These are phyloP conservation scores for Pythium rishiriense DNA, from an alignment of 352 stramenopile genomes.

Conservation along the genomic window DNA sequence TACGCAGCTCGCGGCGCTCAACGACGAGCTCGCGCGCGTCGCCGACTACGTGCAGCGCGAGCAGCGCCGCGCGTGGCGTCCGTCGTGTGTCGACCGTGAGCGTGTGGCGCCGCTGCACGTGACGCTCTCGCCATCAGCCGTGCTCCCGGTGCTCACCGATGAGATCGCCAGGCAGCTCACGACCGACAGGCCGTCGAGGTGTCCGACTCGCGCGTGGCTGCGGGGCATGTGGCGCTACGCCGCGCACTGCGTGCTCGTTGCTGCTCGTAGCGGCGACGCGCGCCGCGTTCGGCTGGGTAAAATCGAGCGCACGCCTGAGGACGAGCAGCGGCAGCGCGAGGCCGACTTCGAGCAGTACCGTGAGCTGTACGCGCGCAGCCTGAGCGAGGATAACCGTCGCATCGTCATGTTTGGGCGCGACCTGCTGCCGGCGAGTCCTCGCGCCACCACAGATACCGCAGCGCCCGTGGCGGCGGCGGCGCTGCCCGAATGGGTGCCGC, in stretches of 20 bases:
- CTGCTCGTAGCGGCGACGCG: constrained; percentile 26
- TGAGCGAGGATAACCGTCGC: constrained; percentile 40
- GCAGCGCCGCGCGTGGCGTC: constrained; percentile 40
- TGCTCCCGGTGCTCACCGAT: constrained; percentile 40
- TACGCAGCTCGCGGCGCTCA: constrained; percentile 47
- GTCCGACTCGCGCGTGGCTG: constrained; percentile 41
- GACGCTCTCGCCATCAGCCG: constrained; percentile 23
- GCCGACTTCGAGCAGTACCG: constrained; percentile 42
- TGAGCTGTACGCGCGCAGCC: constrained; percentile 57
- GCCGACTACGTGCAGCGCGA: constrained; percentile 36
- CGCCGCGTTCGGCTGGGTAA: constrained; percentile 13
- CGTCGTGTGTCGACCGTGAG: constrained; percentile 54
- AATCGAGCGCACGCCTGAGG: background rate
- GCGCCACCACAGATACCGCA: constrained; percentile 14
- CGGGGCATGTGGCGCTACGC: constrained; percentile 73
- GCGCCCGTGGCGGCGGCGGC: background rate
- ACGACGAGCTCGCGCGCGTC: constrained; percentile 45
- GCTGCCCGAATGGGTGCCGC: constrained; percentile 32
- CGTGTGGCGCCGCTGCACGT: constrained; percentile 37
- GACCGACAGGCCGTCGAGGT: constrained; percentile 36
- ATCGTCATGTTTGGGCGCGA: constrained; percentile 44
- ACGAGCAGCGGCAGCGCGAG: background rate
- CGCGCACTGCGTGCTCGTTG: constrained; percentile 44
- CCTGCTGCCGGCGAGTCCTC: constrained; percentile 31
- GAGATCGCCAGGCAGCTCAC: constrained; percentile 12